Evolutionary conservation across 768 basidiomycete genomes (phyloP).

Genomic region (Lactarius tabidus): DNA sequence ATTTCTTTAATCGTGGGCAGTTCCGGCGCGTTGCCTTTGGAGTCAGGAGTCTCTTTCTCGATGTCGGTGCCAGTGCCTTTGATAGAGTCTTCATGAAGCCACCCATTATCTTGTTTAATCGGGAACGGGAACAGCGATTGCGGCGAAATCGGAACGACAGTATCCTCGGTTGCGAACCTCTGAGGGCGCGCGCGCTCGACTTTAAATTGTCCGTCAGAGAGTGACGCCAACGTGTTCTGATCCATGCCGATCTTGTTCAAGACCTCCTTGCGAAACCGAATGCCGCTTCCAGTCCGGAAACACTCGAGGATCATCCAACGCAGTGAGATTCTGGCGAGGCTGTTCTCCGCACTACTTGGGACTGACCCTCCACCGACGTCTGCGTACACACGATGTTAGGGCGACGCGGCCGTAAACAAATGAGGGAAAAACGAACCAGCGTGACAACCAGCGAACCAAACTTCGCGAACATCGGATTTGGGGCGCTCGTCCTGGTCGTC

Average conservation of each 20-base stretch:
- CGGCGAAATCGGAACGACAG: neutral
- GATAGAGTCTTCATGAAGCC: conserved; percentile 28
- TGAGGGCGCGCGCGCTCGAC: neutral
- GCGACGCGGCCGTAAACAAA: neutral
- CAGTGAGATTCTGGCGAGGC: conserved; percentile 65
- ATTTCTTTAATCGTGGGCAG: conserved; percentile 19
- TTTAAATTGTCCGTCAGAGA: neutral
- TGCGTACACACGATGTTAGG: conserved; percentile 28
- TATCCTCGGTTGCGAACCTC: neutral
- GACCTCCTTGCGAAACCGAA: conserved; percentile 33
- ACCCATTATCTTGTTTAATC: neutral
- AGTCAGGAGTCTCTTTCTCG: conserved; percentile 27
- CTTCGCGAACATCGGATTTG: conserved; percentile 63
- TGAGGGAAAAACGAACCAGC: conserved; percentile 43
- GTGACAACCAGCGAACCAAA: conserved; percentile 79
- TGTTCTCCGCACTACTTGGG: conserved; percentile 49
- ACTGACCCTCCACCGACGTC: conserved; percentile 79
- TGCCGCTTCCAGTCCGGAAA: conserved; percentile 44
- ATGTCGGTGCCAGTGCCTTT: conserved; percentile 34
- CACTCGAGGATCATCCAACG: conserved; percentile 54
- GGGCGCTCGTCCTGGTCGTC: conserved; percentile 35
- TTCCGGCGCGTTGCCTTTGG: conserved; percentile 26
- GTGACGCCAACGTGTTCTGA: neutral
- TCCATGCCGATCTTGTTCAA: neutral
- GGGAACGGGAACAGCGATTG: neutral